Base-by-base conservation (phyloP, 208 protist species). In the Acanthamoeba pearcei region DNA sequence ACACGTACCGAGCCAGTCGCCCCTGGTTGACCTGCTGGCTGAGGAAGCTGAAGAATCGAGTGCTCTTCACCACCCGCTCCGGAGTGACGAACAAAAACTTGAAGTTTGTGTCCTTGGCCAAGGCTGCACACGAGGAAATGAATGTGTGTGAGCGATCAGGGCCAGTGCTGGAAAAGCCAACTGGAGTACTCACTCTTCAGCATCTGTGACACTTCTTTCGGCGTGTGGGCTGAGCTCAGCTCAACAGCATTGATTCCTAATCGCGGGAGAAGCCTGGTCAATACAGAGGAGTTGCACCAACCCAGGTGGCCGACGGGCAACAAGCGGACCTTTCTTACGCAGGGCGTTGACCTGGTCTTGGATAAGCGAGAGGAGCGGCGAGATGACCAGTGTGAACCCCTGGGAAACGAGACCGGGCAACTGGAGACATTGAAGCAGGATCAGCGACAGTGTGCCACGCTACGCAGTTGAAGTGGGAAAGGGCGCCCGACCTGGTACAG, bases 311-410 rank as follows among this genome's bases (percentile, higher is more conserved):
- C 49, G 49, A 51, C 8, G 49, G 49, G 49, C 8, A 51, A 51
- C 49, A 51, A 51, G 49, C n/a, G 55, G 2, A 89, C 55, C 51
- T 46, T 55, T 64, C 22, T 29, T 55, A 0, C 82, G 82, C 29
- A 66, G 46, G 24, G 82, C 82, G 1, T 5, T 89, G 5, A 98
- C 96, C 96, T 99, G 99, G 95, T 99, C 99, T 85, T 99, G 95
- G 96, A 99, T 99, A 10, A 99, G 97, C 24, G 99, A 98, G 19
- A 99, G 93, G 10, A 99, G 96, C 49, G 99, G 99, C 0, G 98
- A 99, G 4, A 99, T 97, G 19, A 99, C 98, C 17, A 98, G 72
- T 0, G 97, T 97, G 3, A 98, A 17, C 27, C 96, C 97, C 19
- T 64, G n/a, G 15, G 35, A 27, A 24, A 95, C 38, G 0, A 98